phyloP scores from a whole-genome alignment of 805 yeast genomes.

The Tanozyma kutaoensis region DNA sequence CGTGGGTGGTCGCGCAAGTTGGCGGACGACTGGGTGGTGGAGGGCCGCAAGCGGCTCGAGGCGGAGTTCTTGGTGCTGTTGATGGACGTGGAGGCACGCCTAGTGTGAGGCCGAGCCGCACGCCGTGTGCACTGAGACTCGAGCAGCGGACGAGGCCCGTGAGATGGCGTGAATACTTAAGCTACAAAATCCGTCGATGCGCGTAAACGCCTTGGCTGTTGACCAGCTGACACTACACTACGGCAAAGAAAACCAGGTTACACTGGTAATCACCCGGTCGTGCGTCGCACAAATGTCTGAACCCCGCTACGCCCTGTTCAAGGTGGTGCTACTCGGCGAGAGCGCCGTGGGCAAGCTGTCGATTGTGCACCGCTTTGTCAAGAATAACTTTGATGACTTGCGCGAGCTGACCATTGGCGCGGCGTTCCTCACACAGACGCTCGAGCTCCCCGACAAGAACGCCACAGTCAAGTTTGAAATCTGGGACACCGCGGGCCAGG shows the following conservation, averaged over 20 bases:
- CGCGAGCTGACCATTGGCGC: slow-evolving; percentile 98
- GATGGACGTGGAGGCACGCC: no score
- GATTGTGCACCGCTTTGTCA: slow-evolving; percentile 80
- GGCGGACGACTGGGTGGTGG: slow-evolving; percentile 84
- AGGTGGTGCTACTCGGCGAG: slow-evolving; percentile 86
- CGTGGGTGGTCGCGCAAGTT: slow-evolving; percentile 89
- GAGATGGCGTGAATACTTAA: no score
- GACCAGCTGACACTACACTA: no score
- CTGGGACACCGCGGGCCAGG: slow-evolving; percentile 99
- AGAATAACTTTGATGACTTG: slow-evolving; percentile 92
- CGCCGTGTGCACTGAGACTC: no score
- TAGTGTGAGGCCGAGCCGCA: no score
- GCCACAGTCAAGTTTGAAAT: slow-evolving; percentile 63
- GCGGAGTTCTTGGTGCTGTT: slow-evolving; percentile 66
- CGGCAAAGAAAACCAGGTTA: no score
- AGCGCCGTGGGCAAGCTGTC: slow-evolving; percentile 98
- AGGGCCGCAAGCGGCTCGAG: slow-evolving; percentile 83
- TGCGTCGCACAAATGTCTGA: no score
- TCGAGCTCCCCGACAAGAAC: slow-evolving; percentile 62
- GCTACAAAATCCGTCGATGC: no score
- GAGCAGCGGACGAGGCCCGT: no score
- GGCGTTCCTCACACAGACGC: slow-evolving; percentile 89
- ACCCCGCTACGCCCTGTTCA: slow-evolving; percentile 42
- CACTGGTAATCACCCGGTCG: no score
- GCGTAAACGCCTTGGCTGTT: no score